Evolutionary conservation across 2,329 filamentous ascomycete genomes (phyloP).

Genomic region (Lasiodiplodia sp.): DNA sequence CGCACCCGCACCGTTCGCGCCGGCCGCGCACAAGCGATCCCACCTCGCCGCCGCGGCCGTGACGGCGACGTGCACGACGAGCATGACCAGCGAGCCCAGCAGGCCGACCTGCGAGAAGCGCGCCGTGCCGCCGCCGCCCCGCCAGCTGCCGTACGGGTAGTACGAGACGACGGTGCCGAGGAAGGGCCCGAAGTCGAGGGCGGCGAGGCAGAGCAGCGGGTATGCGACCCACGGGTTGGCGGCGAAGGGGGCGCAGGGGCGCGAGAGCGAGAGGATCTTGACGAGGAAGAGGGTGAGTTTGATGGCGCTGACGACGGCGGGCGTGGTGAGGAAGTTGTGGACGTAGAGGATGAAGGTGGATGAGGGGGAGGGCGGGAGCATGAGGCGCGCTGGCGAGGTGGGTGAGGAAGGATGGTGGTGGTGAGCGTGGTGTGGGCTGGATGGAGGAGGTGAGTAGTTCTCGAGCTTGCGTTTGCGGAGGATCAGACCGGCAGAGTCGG

Average conservation of each 20-base stretch:
- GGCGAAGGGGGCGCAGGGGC: conserved; percentile 75
- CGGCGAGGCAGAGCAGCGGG: conserved; percentile 73
- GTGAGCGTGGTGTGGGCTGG: background rate
- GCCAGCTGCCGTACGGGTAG: background rate
- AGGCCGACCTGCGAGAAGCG: conserved; percentile 14
- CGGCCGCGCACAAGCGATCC: conserved; percentile 43
- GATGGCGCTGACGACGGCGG: conserved; percentile 44
- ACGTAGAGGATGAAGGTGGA: conserved; percentile 35
- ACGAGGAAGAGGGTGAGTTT: conserved; percentile 70
- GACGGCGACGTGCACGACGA: conserved; percentile 56
- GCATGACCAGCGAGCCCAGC: conserved; percentile 51
- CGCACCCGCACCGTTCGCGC: background rate
- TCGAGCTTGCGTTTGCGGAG: conserved; percentile 26
- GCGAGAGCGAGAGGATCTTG: conserved; percentile 71
- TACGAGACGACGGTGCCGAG: conserved; percentile 31
- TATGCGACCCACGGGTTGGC: conserved; percentile 70
- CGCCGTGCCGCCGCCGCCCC: background rate
- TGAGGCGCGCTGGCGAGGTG: conserved; percentile 10
- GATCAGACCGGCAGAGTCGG: conserved; percentile 20
- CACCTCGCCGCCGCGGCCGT: conserved; percentile 47
- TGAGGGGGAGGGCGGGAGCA: conserved; percentile 35
- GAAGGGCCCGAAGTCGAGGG: conserved; percentile 62
- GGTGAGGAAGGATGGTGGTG: background rate
- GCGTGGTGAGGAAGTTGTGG: conserved; percentile 44
- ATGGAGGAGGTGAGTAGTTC: conserved; percentile 13